Evolutionary conservation across 495 filamentous ascomycete genomes (phyloP), one percentile per base, ranked within the genome.

Genomic region (Daldinia vernicosa): DNA sequence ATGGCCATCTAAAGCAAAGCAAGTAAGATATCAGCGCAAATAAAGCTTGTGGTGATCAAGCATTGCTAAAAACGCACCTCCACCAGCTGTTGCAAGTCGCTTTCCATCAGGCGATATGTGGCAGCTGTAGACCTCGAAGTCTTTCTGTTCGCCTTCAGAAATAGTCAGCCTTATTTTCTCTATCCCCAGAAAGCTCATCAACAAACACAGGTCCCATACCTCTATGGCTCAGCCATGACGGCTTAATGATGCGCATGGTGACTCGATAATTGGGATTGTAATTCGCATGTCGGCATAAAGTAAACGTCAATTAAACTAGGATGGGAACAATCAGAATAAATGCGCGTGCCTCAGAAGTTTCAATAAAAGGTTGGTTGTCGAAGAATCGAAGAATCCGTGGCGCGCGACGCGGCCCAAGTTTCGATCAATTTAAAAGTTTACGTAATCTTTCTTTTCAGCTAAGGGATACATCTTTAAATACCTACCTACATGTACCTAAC

Each of bases 41-140:
- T 11, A 37, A 43, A 6, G 12, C 11, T 52, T 51, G 53, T 43
- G 45, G 40, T 30, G 37, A 76, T 56, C 58, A n/a, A 64, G 51
- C 47, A 51, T 60, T 37, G 43, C 26, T 55, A 69, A 45, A 68
- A 24, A 78, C 87, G 78, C 77, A 95, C 92, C 93, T 89, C 94
- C 94, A 74, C 92, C 94, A 67, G 93, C 95, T 7, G 96, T 98
- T 32, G 94, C 95, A 59, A 99, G 84, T 65, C 95, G 87, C 69
- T 87, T 89, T 71, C 94, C 94, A 82, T 98, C 96, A 6, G 95
- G 94, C 14, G 95, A 98, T 63, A 98, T 89, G 84, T 98, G 93
- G 80, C 95, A 97, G 76, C 92, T 96, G 81, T 97, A 99, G 66
- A 97, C 93, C 80, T 98, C 96, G 79, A 95, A 95, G 75, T 97